These are phyloP conservation scores for Macrophomina pseudophaseolina DNA, from an alignment of 2,329 filamentous ascomycete species.

Conservation along the genomic window DNA sequence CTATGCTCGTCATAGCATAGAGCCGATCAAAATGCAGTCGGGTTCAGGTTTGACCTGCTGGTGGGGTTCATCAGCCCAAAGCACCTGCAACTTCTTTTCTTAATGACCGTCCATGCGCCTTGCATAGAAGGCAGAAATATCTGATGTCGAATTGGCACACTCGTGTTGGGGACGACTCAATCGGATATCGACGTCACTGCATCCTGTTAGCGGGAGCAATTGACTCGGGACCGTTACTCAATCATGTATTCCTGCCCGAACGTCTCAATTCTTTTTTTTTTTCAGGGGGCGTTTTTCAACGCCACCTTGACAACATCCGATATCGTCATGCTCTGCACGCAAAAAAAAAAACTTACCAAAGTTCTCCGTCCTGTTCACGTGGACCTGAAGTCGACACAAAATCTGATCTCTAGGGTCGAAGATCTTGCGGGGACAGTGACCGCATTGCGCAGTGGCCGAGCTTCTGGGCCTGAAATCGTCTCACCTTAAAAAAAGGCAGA, in stretches of 20 bases:
- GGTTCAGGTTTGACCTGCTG: neutral
- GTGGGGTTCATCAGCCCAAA: neutral
- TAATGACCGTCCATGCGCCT: neutral
- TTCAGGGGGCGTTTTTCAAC: no score
- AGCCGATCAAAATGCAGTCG: slow-evolving; percentile 6
- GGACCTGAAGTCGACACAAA: slow-evolving; percentile 3
- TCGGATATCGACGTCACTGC: slow-evolving; percentile 1
- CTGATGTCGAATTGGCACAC: no score
- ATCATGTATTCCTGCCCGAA: neutral
- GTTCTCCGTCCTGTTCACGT: neutral
- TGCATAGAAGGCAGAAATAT: neutral
- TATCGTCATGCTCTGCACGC: neutral
- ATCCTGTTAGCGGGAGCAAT: neutral
- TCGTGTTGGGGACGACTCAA: neutral
- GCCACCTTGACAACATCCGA: neutral
- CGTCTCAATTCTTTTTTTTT: neutral
- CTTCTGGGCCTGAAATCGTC: slow-evolving; percentile 12
- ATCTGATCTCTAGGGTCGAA: slow-evolving; percentile 20
- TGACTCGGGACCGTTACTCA: neutral
- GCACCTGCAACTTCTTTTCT: neutral
- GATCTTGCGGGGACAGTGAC: slow-evolving; percentile 24
- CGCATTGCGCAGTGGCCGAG: slow-evolving; percentile 22
- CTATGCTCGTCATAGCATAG: slow-evolving; percentile 6
- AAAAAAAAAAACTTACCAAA: neutral
- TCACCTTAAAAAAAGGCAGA: slow-evolving; percentile 7